phyloP scores from a whole-genome alignment of 2,329 filamentous ascomycete genomes.

The Alternaria arbusti region DNA sequence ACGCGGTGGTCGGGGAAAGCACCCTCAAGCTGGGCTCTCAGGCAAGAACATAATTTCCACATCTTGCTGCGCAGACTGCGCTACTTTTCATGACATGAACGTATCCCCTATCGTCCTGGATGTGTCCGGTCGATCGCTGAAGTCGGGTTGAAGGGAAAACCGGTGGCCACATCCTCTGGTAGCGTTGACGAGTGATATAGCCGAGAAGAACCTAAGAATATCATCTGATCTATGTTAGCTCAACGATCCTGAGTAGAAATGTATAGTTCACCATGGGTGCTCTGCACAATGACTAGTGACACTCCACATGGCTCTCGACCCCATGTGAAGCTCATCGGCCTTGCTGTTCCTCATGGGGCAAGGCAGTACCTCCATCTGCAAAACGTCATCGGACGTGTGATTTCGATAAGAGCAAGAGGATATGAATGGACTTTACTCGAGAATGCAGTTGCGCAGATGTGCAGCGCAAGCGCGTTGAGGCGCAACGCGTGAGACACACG shows the following conservation, averaged over 20 bases:
- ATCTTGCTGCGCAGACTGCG: background rate
- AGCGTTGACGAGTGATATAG: background rate
- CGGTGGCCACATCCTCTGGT: background rate
- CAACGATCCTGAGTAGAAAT: background rate
- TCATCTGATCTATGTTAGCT: background rate
- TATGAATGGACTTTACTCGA: background rate
- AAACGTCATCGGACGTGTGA: background rate
- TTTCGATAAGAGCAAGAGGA: background rate
- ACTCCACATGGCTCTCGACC: background rate
- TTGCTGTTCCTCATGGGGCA: background rate
- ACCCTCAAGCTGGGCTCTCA: background rate
- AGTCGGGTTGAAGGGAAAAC: background rate
- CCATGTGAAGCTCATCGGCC: background rate
- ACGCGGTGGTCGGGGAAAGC: background rate
- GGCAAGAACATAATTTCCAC: background rate
- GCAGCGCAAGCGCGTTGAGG: background rate
- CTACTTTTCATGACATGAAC: background rate
- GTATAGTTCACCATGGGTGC: background rate
- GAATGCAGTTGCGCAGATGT: background rate
- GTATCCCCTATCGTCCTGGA: background rate
- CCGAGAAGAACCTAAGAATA: background rate
- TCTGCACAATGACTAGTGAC: background rate
- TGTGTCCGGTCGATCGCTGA: background rate
- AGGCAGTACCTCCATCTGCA: background rate
- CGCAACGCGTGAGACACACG: background rate